A percentile compares a stretch with the other conserved stretches of the same genome.
phyloP scores from a whole-genome alignment of 352 stramenopile species.

The Pythium scleroteichum region DNA sequence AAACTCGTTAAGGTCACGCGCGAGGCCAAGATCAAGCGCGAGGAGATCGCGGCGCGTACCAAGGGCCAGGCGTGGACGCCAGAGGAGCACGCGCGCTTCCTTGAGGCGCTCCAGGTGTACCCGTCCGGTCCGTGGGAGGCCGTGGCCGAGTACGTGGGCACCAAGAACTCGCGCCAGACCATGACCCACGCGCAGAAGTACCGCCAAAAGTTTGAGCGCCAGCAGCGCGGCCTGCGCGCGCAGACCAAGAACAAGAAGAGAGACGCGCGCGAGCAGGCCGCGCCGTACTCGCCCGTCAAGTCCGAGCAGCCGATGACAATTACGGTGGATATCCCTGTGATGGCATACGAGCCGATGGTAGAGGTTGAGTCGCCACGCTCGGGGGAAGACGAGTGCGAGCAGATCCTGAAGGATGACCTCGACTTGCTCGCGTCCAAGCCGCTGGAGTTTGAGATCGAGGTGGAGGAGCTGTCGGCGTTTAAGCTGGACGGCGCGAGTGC shows the following conservation, averaged over 20 bases:
- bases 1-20: conserved; percentile 12
- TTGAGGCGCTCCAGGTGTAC: conserved; percentile 34
- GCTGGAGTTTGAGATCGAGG: background rate
- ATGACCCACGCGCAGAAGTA: conserved; percentile 51
- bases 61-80: conserved; percentile 33
- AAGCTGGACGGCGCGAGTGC: conserved; percentile 17
- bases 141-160: conserved; percentile 33
- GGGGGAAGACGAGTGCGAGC: conserved; percentile 24
- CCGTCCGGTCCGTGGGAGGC: conserved; percentile 34
- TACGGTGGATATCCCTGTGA: no score
- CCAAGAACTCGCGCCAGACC: conserved; percentile 36
- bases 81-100: conserved; percentile 35
- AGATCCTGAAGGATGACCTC: conserved; percentile 14
- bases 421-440: conserved; percentile 17
- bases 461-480: conserved; percentile 4
- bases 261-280: conserved; percentile 1
- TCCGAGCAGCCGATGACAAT: background rate
- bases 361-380: conserved; percentile 24
- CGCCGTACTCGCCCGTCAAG: conserved; percentile 9
- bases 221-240: conserved; percentile 31
- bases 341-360: background rate
- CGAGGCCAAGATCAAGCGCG: conserved; percentile 19
- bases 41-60: conserved; percentile 22
- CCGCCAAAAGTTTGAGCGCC: conserved; percentile 41
- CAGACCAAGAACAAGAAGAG: conserved; percentile 15